Evolutionary conservation across 2,329 filamentous ascomycete species (phyloP), one percentile per base, ranked within the genome.

Genomic region (Hypoxylon rubiginosum): DNA sequence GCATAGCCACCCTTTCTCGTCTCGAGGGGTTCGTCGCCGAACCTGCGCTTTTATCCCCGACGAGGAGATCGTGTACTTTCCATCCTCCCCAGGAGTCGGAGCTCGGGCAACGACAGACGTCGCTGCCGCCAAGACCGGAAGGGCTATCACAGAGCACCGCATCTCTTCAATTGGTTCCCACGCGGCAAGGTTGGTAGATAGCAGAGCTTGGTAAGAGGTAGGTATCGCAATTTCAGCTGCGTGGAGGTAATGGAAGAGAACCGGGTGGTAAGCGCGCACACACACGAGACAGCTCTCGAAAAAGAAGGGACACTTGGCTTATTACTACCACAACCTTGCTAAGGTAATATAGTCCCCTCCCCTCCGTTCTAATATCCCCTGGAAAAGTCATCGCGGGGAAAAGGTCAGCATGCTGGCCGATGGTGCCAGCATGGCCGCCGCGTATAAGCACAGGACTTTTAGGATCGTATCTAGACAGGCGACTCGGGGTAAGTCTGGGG

Each of bases 31-130:
- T 41, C 19, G 36, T 43, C 50, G 50, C 49, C 61, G 52, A 58
- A 76, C 75, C 69, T 77, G 74, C n/a, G 75, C 75, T 59, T 71
- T 77, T 64, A 77, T 72, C 13, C 69, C 69, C 17, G 65, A 54
- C 8, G 75, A 72, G 55, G 64, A 73, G 59, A 77, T 77, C 26
- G 75, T 77, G 53, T 74, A 77, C 43, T 74, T 76, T 24, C 74
- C 75, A 62, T 77, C 75, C 36, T 68, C 66, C n/a, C 72, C 75
- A 7, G 70, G 72, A 41, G 62, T 65, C 9, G 71, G 73, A 24
- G 59, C 57, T 46, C 71, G 55, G 21, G 73, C 72, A 50, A 56
- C 61, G 46, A 58, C 71, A 61, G 56, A 72, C 39, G 62, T 63
- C 51, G 66, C 66, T 45, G 64, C 63, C 51, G 70, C 70, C 67